A percentile compares a stretch with the other conserved stretches of the same genome.
These are phyloP conservation scores for Pythium brachiatum DNA, from an alignment of 352 stramenopile genomes.

Conservation along the genomic window DNA sequence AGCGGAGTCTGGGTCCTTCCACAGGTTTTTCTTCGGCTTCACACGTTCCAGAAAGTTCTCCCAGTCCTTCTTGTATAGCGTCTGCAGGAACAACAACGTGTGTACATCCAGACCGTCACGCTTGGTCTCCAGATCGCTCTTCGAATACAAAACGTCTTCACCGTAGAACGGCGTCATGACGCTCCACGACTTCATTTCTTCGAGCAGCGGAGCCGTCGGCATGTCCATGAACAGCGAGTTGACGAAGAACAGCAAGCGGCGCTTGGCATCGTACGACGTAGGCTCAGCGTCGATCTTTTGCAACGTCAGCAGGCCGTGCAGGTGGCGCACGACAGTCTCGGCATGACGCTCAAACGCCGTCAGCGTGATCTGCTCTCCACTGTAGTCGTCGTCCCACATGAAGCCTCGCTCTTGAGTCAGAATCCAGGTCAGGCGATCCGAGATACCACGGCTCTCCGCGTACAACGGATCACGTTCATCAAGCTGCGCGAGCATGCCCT, in stretches of 20 bases:
- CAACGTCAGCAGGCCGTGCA: slow-evolving; percentile 94
- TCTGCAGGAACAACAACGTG: slow-evolving; percentile 91
- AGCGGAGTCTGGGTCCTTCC: slow-evolving; percentile 82
- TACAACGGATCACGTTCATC: slow-evolving; percentile 79
- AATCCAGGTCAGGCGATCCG: slow-evolving; percentile 95
- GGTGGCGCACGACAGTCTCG: slow-evolving; percentile 79
- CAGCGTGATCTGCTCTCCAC: slow-evolving; percentile 91
- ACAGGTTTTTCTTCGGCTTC: slow-evolving; percentile 91
- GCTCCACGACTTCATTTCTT: slow-evolving; percentile 99
- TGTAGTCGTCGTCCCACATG: slow-evolving; percentile 98
- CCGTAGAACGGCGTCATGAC: slow-evolving; percentile 99
- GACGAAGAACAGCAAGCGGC: slow-evolving; percentile 97
- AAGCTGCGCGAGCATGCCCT: slow-evolving; percentile 75
- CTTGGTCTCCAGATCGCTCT: slow-evolving; percentile 95
- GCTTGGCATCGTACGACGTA: slow-evolving; percentile 94
- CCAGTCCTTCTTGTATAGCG: slow-evolving; percentile 98
- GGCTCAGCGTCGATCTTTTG: slow-evolving; percentile 97
- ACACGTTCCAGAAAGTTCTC: slow-evolving; percentile 97
- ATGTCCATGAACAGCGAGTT: slow-evolving; percentile 99
- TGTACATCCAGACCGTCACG: slow-evolving; percentile 92
- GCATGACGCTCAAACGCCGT: slow-evolving; percentile 81
- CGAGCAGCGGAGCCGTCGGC: slow-evolving; percentile 93
- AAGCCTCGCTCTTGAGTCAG: slow-evolving; percentile 97
- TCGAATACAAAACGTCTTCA: slow-evolving; percentile 97
- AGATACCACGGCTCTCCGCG: slow-evolving; percentile 88